Percentiles rank a stretch among this genome's conserved stretches.
Conservation (phyloP, 805 yeast genomes). For the Kodamaea leandrae region DNA sequence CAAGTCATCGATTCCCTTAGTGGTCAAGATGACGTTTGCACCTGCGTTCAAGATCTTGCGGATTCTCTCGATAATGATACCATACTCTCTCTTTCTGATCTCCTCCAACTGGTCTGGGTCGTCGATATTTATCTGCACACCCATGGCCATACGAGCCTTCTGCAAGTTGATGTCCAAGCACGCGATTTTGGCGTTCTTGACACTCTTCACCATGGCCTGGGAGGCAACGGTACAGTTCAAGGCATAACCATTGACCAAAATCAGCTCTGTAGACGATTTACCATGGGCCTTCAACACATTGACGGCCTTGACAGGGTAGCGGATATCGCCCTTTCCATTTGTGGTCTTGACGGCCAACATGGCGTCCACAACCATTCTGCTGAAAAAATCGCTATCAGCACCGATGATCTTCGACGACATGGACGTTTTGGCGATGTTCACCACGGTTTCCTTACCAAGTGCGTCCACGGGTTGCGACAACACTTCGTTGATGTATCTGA, state of each 20-base stretch:
- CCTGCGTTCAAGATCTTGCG: slow-evolving; percentile 80
- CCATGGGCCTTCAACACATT: slow-evolving; percentile 96
- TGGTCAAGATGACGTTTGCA: slow-evolving; percentile 88
- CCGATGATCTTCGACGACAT: slow-evolving; percentile 98
- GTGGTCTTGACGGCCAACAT: slow-evolving; percentile 91
- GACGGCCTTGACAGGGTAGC: slow-evolving; percentile 96
- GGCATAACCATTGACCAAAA: slow-evolving; percentile 90
- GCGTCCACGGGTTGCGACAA: slow-evolving; percentile 76
- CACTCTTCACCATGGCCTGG: slow-evolving; percentile 85
- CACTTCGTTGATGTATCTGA: slow-evolving; percentile 80
- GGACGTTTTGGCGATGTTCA: slow-evolving; percentile 92
- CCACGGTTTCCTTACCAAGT: slow-evolving; percentile 78
- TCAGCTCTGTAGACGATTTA: slow-evolving; percentile 82
- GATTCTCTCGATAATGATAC: slow-evolving; percentile 79
- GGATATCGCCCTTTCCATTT: slow-evolving; percentile 80
- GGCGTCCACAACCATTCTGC: slow-evolving; percentile 90
- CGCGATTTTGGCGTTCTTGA: slow-evolving; percentile 76
- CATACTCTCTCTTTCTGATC: slow-evolving; percentile 84
- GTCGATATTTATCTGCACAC: slow-evolving; percentile 93
- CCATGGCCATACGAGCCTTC: slow-evolving; percentile 96
- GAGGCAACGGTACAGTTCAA: slow-evolving; percentile 95
- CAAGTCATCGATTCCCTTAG: slow-evolving; percentile 93
- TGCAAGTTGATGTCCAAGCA: slow-evolving; percentile 89
- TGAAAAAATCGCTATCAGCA: slow-evolving; percentile 85
- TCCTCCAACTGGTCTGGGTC: slow-evolving; percentile 97